Base-by-base conservation (phyloP, 495 filamentous ascomycete species). In the Lichina pygmaea region DNA sequence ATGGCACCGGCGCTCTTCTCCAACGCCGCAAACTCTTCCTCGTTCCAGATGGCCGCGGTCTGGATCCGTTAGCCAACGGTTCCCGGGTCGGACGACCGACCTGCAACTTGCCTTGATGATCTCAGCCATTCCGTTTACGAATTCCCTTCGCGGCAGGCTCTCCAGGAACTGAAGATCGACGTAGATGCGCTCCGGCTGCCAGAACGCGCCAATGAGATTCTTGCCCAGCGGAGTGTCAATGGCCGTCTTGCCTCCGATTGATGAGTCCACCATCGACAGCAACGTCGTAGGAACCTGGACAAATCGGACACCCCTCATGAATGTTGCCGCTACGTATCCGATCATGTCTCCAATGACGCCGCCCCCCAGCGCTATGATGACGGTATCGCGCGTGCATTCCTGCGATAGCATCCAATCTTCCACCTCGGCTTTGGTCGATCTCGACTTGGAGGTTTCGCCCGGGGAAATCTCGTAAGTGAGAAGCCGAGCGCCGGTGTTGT, bases 111-210 rank as follows among this genome's bases (percentile, higher is more conserved):
- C 66, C 59, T 95, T 95, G 56, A 95, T 74, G 46, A 97, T 86
- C 63, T 97, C 89, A 44, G 86, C 89, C 84, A 97, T 93, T 45
- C 89, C 89, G 60, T 97, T 97, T 59, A 95, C 84, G 59, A 97
- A 86, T 60, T 97, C 86, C 47, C 89, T 68, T 42, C 78, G 77
- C 5, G 86, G 86, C 31, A 97, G 66, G 7, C 81, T 93, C 56
- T 89, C 83, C 52, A 97, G 67, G 57, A 97, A 95, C 43, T 75
- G 72, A 41, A 94, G 68, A 61, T 97, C 89, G 49, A 97, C 86
- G 55, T 89, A 97, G 52, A 93, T 82, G 49, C 81, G 74, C 52
- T 77, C 70, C 32, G 89, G 89, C 57, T 95, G 89, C 84, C 85
- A 93, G 63, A 97, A 95, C 34, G 91, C 72, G 16, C 89, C 89